phyloP scores from a whole-genome alignment of 2,329 filamentous ascomycete species.

The Aspergillus neotritici region DNA sequence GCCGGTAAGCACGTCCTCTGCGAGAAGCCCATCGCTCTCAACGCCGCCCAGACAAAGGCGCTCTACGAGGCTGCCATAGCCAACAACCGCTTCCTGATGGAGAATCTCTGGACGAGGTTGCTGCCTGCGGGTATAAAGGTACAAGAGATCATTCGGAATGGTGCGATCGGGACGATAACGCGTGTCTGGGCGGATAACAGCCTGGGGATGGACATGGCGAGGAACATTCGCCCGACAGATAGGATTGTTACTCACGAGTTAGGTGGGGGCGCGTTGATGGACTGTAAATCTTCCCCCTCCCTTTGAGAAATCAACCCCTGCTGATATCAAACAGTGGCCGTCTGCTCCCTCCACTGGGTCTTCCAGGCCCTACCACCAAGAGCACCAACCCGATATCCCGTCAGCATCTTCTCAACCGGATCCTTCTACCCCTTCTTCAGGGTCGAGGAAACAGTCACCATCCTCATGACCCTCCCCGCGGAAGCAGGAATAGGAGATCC shows the following conservation, averaged over 20 bases:
- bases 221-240: constrained; percentile 9
- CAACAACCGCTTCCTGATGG: constrained; percentile 68
- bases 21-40: constrained; percentile 78
- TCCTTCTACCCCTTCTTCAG: not conserved
- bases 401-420: constrained; percentile 43
- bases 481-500: constrained; percentile 19
- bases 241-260: constrained; percentile 71
- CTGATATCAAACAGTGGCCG: constrained; percentile 47
- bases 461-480: constrained; percentile 64
- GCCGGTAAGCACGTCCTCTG: constrained; percentile 76
- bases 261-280: constrained; percentile 70
- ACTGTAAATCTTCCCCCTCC: constrained; percentile 31
- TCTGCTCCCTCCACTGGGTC: constrained; percentile 79
- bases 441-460: constrained; percentile 63
- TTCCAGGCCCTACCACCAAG: constrained; percentile 12
- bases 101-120: constrained; percentile 76
- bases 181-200: constrained; percentile 47
- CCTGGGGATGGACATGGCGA: constrained; percentile 3
- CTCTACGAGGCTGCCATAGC: constrained; percentile 62
- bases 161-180: constrained; percentile 45
- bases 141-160: constrained; percentile 47
- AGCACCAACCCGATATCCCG: constrained; percentile 9
- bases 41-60: constrained; percentile 62
- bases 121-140: constrained; percentile 72
- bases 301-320: not conserved